Evolutionary conservation across 2,329 filamentous ascomycete genomes (phyloP), one percentile per base, ranked within the genome.

Genomic region (Ophiostoma triangulosporum): DNA sequence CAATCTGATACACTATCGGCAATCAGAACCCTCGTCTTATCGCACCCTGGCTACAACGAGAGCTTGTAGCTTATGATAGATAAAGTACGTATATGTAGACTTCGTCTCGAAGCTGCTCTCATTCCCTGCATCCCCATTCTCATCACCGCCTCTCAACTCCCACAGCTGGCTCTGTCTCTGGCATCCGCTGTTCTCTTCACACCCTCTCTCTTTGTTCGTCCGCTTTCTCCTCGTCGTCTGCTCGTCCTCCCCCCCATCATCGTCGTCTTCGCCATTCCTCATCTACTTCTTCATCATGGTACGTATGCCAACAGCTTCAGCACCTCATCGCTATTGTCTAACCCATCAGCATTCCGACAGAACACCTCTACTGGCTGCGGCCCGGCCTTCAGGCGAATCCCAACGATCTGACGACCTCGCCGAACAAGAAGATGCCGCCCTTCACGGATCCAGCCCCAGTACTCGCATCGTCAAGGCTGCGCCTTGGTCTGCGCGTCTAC

Each of bases 401-500:
- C 60, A 62, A 24, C 60, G 62, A 27, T 65, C 63, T 27, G 63
- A 63, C 56, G 60, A 61, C 32, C 62, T 58, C 46, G 61, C 60
- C 54, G 59, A 65, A 57, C 62, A 66, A 50, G 62, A 66, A 56
- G 63, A 65, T 54, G 63, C 58, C 49, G 64, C 61, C 9, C 63
- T 69, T 48, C 61, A 66, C 48, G 52, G 50, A 7, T 11, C 12
- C n/a, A 17, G 29, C 14, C 35, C 20, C 3, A 22, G 26, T n/a
- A 27, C 27, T 26, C 11, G 26, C 32, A 40, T 6, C 9, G 36
- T 4, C 17, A 29, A 36, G n/a, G 33, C 15, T 2, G 1, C 29
- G 43, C 48, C 53, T 4, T 57, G 55, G 55, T 40, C 56, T 31
- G 64, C 64, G 56, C 77, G 78, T 66, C 66, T 77, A 54, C 80